Evolutionary conservation across 1,139 yeast species (phyloP).

Genomic region (Yamadazyma spencermartinsiae): DNA sequence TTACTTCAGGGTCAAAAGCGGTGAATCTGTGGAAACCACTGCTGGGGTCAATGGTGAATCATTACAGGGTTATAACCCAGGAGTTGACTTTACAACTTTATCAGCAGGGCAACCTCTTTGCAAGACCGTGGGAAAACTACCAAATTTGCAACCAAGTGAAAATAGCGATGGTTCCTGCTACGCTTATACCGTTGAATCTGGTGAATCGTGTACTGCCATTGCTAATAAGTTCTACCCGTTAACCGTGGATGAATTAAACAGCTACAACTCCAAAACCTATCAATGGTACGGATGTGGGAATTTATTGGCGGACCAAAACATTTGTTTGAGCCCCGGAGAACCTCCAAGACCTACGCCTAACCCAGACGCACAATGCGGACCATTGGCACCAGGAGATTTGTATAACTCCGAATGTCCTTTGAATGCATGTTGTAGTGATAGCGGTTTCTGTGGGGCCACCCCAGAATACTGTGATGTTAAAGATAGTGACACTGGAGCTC

Average conservation of each 20-base stretch:
- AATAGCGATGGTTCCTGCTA: slow-evolving; percentile 14
- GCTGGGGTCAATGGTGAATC: slow-evolving; percentile 14
- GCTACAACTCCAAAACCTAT: slow-evolving; percentile 13
- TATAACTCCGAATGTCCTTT: slow-evolving; percentile 16
- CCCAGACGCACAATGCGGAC: slow-evolving; percentile 18
- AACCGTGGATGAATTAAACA: slow-evolving; percentile 11
- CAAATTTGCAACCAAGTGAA: slow-evolving; percentile 9
- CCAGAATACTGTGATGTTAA: slow-evolving; percentile 14
- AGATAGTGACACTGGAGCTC: slow-evolving; percentile 10
- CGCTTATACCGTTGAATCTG: slow-evolving; percentile 10
- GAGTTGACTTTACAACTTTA: slow-evolving; percentile 11
- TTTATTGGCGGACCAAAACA: slow-evolving; percentile 12
- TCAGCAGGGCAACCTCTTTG: slow-evolving; percentile 14
- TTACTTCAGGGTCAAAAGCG: slow-evolving; percentile 7
- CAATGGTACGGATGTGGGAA: slow-evolving; percentile 18
- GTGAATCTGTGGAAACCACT: slow-evolving; percentile 6
- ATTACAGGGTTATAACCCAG: slow-evolving; percentile 15
- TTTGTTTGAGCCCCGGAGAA: slow-evolving; percentile 17
- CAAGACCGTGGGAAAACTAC: slow-evolving; percentile 12
- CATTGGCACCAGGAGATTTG: slow-evolving; percentile 17
- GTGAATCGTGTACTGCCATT: slow-evolving; percentile 14
- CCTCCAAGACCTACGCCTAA: slow-evolving; percentile 16
- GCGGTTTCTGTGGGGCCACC: slow-evolving; percentile 17
- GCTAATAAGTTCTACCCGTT: slow-evolving; percentile 10
- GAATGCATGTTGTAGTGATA: slow-evolving; percentile 21